Evolutionary conservation across 1,284 basidiomycete genomes (phyloP).

Genomic region (Fomitopsis pinicola): DNA sequence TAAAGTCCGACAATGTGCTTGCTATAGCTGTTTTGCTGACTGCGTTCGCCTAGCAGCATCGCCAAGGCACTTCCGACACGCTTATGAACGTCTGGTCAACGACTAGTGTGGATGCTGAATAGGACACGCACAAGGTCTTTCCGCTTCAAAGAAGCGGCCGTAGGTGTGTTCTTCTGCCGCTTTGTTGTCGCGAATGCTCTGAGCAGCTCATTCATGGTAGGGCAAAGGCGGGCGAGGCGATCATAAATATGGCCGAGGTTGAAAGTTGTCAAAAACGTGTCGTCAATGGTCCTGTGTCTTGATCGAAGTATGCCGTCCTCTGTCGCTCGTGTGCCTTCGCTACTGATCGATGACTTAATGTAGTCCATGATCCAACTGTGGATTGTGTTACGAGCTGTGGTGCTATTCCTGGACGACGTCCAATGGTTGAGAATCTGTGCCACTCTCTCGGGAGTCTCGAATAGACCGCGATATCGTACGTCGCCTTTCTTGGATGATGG

Average conservation of each 20-base stretch:
- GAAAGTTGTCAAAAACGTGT: not conserved
- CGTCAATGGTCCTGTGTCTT: not conserved
- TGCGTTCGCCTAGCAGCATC: constrained; percentile 11
- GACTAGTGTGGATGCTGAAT: no score
- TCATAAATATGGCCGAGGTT: not conserved
- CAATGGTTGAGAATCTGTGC: no score
- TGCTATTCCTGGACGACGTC: not conserved
- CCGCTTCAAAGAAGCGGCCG: no score
- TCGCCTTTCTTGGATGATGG: no score
- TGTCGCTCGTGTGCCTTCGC: not conserved
- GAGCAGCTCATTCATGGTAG: not conserved
- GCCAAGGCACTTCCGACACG: not conserved
- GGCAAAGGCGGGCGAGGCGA: not conserved
- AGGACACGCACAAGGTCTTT: no score
- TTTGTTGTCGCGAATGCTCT: not conserved
- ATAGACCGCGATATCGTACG: no score
- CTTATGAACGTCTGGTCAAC: no score
- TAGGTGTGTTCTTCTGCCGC: no score
- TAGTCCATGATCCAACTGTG: not conserved
- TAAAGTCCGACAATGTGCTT: constrained; percentile 27
- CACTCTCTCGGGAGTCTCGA: no score
- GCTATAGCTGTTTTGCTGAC: constrained; percentile 26
- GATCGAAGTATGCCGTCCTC: not conserved
- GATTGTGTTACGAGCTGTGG: not conserved
- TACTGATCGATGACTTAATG: not conserved